These are phyloP conservation scores for Linnemannia schmuckeri DNA, from an alignment of 192 early-diverging fungal species.

Conservation along the genomic window DNA sequence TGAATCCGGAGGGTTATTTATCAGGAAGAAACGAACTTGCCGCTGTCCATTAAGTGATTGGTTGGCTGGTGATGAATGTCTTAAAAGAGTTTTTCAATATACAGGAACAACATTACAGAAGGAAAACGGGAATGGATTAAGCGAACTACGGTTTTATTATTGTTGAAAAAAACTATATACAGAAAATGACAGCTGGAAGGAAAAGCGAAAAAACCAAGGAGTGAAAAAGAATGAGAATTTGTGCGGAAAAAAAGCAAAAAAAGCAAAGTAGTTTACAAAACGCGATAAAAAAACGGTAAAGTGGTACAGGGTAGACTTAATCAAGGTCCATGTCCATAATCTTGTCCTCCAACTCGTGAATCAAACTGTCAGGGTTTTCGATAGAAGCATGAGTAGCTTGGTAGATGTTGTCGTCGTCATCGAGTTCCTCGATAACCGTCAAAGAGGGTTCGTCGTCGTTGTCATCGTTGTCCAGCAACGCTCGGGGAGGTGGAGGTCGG, in stretches of 20 bases:
- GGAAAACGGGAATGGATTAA: not conserved
- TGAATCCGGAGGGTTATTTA: not conserved
- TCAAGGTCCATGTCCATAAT: constrained; percentile 55
- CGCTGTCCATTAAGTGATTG: not conserved
- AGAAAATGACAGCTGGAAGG: not conserved
- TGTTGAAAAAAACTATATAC: constrained; percentile 12
- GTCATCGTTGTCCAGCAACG: constrained; percentile 12
- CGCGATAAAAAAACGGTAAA: not conserved
- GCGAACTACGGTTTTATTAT: not conserved
- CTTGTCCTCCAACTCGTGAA: constrained; percentile 27
- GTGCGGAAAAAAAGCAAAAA: not conserved
- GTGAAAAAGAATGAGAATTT: not conserved
- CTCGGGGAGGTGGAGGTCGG: constrained; percentile 11
- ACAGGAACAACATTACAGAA: not conserved
- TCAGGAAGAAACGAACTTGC: not conserved
- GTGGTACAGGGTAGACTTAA: constrained; percentile 2
- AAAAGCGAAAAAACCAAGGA: not conserved
- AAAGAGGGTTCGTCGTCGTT: not conserved
- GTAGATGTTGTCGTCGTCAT: constrained; percentile 16
- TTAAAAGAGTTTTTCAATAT: not conserved
- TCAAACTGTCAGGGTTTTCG: not conserved
- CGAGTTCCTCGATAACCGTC: constrained; percentile 27
- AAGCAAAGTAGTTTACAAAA: not conserved
- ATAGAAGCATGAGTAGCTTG: not conserved
- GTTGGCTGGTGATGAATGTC: not conserved